These are phyloP conservation scores for Penicillium sp. DNA, from an alignment of 2,329 filamentous ascomycete species.

Conservation along the genomic window DNA sequence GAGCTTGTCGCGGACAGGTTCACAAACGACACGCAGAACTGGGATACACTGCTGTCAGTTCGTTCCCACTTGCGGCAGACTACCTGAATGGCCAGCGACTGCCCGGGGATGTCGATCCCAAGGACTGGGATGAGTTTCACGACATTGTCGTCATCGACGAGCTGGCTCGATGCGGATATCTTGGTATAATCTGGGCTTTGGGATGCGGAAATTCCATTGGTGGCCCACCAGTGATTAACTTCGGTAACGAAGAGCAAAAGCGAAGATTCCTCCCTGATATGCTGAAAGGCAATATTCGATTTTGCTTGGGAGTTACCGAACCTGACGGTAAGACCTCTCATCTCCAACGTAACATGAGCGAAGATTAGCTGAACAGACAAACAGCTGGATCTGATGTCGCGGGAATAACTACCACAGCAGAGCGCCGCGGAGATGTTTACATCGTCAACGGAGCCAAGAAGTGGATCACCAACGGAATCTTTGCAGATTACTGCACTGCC, in stretches of 20 bases:
- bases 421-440: conserved; percentile 51
- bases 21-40: conserved; percentile 21
- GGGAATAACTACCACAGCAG: conserved; percentile 59
- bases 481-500: conserved; percentile 60
- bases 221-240: conserved; percentile 33
- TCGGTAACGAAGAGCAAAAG: conserved; percentile 33
- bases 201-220: conserved; percentile 37
- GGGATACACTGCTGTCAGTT: conserved; percentile 23
- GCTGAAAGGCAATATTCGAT: conserved; percentile 57
- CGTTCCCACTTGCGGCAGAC: conserved; percentile 20
- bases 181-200: conserved; percentile 35
- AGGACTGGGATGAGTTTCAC: conserved; percentile 43
- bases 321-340: conserved; percentile 32
- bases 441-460: conserved; percentile 65
- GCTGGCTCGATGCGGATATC: conserved; percentile 36
- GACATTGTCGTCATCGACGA: conserved; percentile 42
- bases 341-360: neutral
- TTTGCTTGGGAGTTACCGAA: conserved; percentile 62
- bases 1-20: conserved; percentile 4
- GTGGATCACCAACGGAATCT: conserved; percentile 63
- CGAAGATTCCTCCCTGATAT: conserved; percentile 59
- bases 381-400: conserved; percentile 60
- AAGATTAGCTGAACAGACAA: neutral
- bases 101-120: conserved; percentile 30
- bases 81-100: conserved; percentile 25